Evolutionary conservation across 805 yeast genomes (phyloP).

Genomic region (Starmerella apicola): DNA sequence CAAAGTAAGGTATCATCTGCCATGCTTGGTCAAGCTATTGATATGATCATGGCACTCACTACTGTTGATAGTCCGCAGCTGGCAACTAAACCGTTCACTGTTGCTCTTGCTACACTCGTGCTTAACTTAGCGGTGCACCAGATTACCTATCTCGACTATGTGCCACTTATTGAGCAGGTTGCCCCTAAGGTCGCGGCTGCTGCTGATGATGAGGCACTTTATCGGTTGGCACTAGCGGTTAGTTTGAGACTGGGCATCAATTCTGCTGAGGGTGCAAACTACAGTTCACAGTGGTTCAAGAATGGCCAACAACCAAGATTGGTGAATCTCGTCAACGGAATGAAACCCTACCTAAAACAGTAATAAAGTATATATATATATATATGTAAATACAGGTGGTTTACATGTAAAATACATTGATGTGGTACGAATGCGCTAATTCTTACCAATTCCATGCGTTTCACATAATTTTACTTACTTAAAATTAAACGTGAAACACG

Average conservation of each 20-base stretch:
- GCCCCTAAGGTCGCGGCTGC: slow-evolving; percentile 1
- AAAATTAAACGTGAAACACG: no score
- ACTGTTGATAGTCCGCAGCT: not conserved
- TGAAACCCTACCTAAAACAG: no score
- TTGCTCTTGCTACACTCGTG: slow-evolving; percentile 35
- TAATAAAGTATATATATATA: no score
- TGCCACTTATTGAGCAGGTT: not conserved
- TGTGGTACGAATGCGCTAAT: no score
- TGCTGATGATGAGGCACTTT: slow-evolving; percentile 18
- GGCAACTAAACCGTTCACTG: slow-evolving; percentile 17
- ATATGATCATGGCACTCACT: slow-evolving; percentile 13
- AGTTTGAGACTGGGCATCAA: slow-evolving; percentile 13
- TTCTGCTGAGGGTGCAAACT: slow-evolving; percentile 5
- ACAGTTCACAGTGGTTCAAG: slow-evolving; percentile 7
- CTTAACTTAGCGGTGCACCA: slow-evolving; percentile 19
- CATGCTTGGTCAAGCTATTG: slow-evolving; percentile 25
- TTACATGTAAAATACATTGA: no score
- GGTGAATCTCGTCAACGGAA: no score
- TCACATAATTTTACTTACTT: no score
- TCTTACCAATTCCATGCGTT: no score
- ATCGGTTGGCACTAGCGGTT: slow-evolving; percentile 19
- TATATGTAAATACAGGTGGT: no score
- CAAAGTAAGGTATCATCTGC: slow-evolving; percentile 18
- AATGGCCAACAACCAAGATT: not conserved
- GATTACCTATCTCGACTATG: slow-evolving; percentile 4